Percentiles rank a stretch among this genome's conserved stretches.
Evolutionary conservation across 805 yeast genomes (phyloP).

Genomic region (Myxozyma melibiosi): DNA sequence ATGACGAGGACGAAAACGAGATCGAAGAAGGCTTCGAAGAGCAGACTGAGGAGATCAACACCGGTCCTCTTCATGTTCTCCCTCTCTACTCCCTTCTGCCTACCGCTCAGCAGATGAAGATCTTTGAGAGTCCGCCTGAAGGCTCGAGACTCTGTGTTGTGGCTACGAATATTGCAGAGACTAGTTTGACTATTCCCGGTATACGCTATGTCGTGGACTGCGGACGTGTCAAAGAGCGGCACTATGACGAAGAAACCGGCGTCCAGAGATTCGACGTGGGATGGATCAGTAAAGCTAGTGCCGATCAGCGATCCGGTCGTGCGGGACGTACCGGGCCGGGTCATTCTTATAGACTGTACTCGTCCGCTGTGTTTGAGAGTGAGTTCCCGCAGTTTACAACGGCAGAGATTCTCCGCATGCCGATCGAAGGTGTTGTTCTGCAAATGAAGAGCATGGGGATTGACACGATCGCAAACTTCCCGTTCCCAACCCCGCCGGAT

Average conservation of each 20-base stretch:
- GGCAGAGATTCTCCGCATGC: slow-evolving; percentile 94
- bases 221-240: slow-evolving; percentile 90
- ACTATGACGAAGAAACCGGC: slow-evolving; percentile 77
- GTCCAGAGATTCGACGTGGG: slow-evolving; percentile 89
- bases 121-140: slow-evolving; percentile 80
- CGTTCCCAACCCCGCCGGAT: slow-evolving; percentile 94
- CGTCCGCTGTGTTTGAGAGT: slow-evolving; percentile 90
- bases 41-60: slow-evolving; percentile 48
- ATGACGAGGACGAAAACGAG: slow-evolving; percentile 47
- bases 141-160: slow-evolving; percentile 88
- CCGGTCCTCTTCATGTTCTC: slow-evolving; percentile 78
- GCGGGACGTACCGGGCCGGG: slow-evolving; percentile 99
- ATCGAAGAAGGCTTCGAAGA: slow-evolving; percentile 73
- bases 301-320: slow-evolving; percentile 93
- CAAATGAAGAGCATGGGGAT: slow-evolving; percentile 98
- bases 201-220: slow-evolving; percentile 92
- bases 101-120: slow-evolving; percentile 92
- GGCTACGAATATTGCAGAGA: slow-evolving; percentile 97
- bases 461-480: slow-evolving; percentile 85
- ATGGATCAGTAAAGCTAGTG: slow-evolving; percentile 94
- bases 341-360: slow-evolving; percentile 87
- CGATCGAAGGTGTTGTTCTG: slow-evolving; percentile 92
- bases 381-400: slow-evolving; percentile 78
- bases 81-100: slow-evolving; percentile 93
- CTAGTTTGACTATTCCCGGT: slow-evolving; percentile 94